Evolutionary conservation across 2,329 filamentous ascomycete species (phyloP), one percentile per base, ranked within the genome.

Genomic region (Ceratocystis diversiconidia): DNA sequence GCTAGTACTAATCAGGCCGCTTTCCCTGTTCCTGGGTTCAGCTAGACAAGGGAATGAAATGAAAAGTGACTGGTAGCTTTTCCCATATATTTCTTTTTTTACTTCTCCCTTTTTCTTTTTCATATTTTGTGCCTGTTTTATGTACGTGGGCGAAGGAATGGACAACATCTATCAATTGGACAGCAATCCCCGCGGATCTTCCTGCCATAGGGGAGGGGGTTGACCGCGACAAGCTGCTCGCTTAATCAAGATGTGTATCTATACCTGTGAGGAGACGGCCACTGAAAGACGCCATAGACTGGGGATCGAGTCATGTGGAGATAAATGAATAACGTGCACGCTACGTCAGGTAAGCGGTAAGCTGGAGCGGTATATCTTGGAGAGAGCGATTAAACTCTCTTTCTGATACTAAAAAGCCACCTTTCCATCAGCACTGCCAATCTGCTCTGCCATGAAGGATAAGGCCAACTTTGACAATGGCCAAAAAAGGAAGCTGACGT

Each of bases 1-100:
- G 25, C 50, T 25, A 22, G 50, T 30, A 25, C 50, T 25, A 55
- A 25, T 22, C 15, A 15, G 12, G 50, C 25, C 5, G 19, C 50
- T 32, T 57, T 57, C 52, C 52, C 52, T 57, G 52, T 57, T 57
- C 52, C 52, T 32, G 52, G 52, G 22, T 32, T 57, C 52, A 57
- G 52, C 52, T 57, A 28, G 52, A 30, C 52, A 57, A 30, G 52
- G 52, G 32, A 57, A 32, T 57, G 52, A 57, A 57, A 57, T 57
- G 25, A 57, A 57, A 57, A 32, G 15, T 57, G 52, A 57, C 28
- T 28, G 6, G 25, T 55, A 25, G 19, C 50, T 55, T 55, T 55
- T 5, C 22, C n/a, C 22, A n/a, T 52, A 1, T 19, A 22, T 52
- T 52, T 52, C 15, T n/a, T 12, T 41, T 15, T 15, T 30, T 25